These are phyloP conservation scores for maize (Zea mays) DNA, from an alignment of 176 grass and related monocot genomes.

Conservation along the genomic window Zm-B73-REFERENCE-NAM-5.0 NC_050099.1:191120001-191120500, in stretches of 20 bases:
- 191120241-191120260: slow-evolving; percentile 38
- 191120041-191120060: background rate
- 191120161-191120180: slow-evolving; percentile 89
- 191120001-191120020: background rate
- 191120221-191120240: slow-evolving; percentile 86
- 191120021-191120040: background rate
- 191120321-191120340: slow-evolving; percentile 16
- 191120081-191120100: no score
- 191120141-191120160: slow-evolving; percentile 81
- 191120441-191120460: slow-evolving; percentile 60
- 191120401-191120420: slow-evolving; percentile 50
- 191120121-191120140: background rate
- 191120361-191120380: slow-evolving; percentile 39
- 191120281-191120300: slow-evolving; percentile 5
- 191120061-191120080: no score
- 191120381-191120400: slow-evolving; percentile 46
- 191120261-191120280: slow-evolving; percentile 1
- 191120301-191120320: slow-evolving; percentile 22
- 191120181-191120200: slow-evolving; percentile 90
- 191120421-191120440: slow-evolving; percentile 47
- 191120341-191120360: slow-evolving; percentile 31
- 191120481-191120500: background rate
- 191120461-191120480: slow-evolving; percentile 51
- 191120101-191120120: background rate
- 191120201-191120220: slow-evolving; percentile 81